These are phyloP conservation scores for Rhodotorula sphaerocarpa DNA, from an alignment of 768 basidiomycete species.

Conservation along the genomic window DNA sequence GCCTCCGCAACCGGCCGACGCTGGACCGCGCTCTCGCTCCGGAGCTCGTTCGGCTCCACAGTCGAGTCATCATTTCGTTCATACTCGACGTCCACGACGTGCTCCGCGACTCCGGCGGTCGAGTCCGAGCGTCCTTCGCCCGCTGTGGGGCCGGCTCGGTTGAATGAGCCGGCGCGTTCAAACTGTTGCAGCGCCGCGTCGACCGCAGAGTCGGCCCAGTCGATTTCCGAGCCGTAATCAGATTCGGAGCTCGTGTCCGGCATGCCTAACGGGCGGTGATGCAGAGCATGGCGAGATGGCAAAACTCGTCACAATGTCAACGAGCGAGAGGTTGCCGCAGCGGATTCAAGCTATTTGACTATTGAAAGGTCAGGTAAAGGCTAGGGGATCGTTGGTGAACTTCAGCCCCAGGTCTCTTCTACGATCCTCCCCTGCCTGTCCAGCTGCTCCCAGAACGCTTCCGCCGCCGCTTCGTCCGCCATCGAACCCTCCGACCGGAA, in stretches of 20 bases:
- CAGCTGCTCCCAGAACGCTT: conserved; percentile 58
- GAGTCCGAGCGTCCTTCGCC: not conserved
- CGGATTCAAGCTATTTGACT: too few relatives aligned
- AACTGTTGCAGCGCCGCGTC: not conserved
- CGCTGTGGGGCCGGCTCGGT: not conserved
- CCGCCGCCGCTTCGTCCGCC: conserved; percentile 52
- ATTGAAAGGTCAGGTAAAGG: too few relatives aligned
- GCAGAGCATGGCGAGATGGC: too few relatives aligned
- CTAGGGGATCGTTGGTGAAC: too few relatives aligned
- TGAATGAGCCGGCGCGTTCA: not conserved
- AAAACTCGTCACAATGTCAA: too few relatives aligned
- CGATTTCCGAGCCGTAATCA: conserved; percentile 26
- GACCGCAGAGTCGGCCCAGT: conserved; percentile 6
- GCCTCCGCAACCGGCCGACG: too few relatives aligned
- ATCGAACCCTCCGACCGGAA: conserved; percentile 50
- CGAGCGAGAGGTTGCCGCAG: too few relatives aligned
- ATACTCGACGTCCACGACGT: not conserved
- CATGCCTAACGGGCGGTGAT: too few relatives aligned
- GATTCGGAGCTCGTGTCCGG: not conserved
- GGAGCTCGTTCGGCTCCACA: too few relatives aligned
- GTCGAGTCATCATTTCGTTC: not conserved
- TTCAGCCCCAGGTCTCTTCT: conserved; percentile 71
- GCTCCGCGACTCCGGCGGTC: rapidly evolving
- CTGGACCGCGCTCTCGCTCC: too few relatives aligned
- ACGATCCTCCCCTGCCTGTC: conserved; percentile 60